Conservation (phyloP, 352 stramenopile genomes). For the Phytophthora constricta region DNA sequence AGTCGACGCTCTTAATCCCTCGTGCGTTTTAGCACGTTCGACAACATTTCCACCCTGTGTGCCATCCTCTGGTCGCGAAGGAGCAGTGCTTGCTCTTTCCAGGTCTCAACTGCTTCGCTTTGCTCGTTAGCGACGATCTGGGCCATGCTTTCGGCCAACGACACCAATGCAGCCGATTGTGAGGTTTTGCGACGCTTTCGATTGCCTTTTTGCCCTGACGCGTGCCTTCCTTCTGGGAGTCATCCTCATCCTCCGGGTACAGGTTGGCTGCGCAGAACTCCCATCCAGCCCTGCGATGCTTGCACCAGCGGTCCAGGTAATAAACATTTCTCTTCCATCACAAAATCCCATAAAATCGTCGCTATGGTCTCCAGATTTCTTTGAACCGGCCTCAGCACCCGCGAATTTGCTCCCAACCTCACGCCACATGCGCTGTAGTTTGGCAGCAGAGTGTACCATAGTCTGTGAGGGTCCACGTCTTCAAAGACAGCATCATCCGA, state of each 20-base stretch:
- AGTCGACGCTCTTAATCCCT: no score
- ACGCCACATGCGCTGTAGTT: not conserved
- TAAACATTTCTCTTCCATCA: not conserved
- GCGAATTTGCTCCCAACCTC: not conserved
- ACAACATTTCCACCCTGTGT: no score
- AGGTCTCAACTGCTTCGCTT: not conserved
- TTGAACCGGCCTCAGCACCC: not conserved
- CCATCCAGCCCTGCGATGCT: not conserved
- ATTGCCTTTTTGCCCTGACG: not conserved
- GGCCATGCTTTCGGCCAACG: not conserved
- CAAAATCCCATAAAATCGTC: not conserved
- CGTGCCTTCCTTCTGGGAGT: not conserved
- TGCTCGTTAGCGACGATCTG: not conserved
- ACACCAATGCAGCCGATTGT: not conserved
- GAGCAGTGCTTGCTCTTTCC: conserved; percentile 1
- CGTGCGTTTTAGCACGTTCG: no score
- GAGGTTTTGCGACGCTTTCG: not conserved
- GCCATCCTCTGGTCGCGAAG: not conserved
- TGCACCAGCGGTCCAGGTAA: not conserved
- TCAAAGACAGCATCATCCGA: not conserved
- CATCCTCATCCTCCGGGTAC: not conserved
- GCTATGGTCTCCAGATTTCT: no score
- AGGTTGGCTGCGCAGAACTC: not conserved
- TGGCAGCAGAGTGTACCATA: no score
- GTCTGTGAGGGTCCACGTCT: not conserved